A percentile compares a stretch with the other conserved stretches of the same genome.
Evolutionary conservation across 192 early-diverging fungal species (phyloP).

Genomic region (Allomyces macrogynus): DNA sequence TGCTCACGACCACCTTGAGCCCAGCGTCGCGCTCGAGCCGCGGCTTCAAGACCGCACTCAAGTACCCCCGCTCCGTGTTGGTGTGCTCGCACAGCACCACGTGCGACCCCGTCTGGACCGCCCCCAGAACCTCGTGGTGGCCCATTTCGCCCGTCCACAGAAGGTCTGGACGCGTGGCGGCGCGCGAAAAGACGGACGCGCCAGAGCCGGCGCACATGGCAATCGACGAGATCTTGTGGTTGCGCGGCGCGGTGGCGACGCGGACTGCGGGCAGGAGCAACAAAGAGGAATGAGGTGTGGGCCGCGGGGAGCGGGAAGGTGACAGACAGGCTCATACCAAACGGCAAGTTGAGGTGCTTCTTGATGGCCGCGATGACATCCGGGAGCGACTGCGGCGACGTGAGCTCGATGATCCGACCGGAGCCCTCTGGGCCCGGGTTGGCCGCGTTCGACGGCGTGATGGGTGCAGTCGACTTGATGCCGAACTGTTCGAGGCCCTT

Average conservation of each 20-base stretch:
- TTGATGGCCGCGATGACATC: conserved; percentile 42
- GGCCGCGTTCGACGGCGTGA: conserved; percentile 12
- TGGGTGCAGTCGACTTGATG: conserved; percentile 10
- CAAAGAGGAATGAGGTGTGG: neutral
- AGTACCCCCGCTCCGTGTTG: conserved; percentile 78
- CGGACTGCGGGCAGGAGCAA: conserved; percentile 28
- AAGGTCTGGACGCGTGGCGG: conserved; percentile 41
- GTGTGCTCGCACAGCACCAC: conserved; percentile 81
- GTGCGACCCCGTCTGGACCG: conserved; percentile 48
- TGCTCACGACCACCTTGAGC: neutral
- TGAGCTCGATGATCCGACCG: neutral
- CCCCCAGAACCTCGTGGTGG: conserved; percentile 82
- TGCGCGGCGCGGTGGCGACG: conserved; percentile 40
- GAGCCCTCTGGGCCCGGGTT: conserved; percentile 11
- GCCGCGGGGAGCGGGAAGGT: no score
- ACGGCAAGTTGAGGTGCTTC: conserved; percentile 33
- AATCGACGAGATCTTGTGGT: conserved; percentile 41
- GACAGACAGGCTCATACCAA: conserved; percentile 19
- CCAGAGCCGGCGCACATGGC: conserved; percentile 90
- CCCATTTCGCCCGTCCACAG: conserved; percentile 88
- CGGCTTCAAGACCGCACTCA: conserved; percentile 39
- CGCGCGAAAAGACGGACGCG: conserved; percentile 27
- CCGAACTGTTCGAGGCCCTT: conserved; percentile 24
- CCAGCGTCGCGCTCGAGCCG: conserved; percentile 30
- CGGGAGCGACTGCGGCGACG: conserved; percentile 18